Conservation (phyloP, 352 stramenopile species). For the Phytophthora podocarpi region DNA sequence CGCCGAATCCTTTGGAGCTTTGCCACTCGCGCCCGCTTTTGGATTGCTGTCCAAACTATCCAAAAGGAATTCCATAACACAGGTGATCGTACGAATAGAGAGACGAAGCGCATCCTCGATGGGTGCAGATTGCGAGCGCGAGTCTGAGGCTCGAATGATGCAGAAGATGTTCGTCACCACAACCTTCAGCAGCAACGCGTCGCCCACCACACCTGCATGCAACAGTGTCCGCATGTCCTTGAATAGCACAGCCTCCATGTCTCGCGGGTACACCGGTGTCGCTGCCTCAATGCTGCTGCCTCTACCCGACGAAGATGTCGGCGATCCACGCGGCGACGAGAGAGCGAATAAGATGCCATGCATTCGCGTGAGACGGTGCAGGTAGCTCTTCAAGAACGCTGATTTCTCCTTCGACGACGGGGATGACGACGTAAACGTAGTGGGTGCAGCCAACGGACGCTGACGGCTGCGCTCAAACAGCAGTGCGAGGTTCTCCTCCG, state of each 20-base stretch:
- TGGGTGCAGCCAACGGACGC: conserved; percentile 52
- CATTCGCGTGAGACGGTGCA: conserved; percentile 85
- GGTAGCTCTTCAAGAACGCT: conserved; percentile 86
- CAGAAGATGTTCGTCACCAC: conserved; percentile 85
- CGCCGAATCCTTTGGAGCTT: conserved; percentile 27
- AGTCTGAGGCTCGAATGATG: conserved; percentile 45
- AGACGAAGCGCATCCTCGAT: conserved; percentile 64
- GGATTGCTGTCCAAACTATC: conserved; percentile 36
- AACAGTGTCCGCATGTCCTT: conserved; percentile 67
- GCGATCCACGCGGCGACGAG: conserved; percentile 34
- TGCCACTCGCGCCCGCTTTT: conserved; percentile 15
- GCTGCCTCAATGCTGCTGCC: conserved; percentile 6
- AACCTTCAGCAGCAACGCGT: conserved; percentile 80
- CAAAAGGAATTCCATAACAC: conserved; percentile 59
- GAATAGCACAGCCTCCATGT: conserved; percentile 72
- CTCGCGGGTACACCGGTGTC: conserved; percentile 51
- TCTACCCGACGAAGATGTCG: conserved; percentile 15
- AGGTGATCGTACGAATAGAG: conserved; percentile 44
- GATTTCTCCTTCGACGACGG: conserved; percentile 76
- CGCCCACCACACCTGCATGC: conserved; percentile 62
- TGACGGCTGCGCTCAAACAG: conserved; percentile 91
- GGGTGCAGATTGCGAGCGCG: conserved; percentile 17
- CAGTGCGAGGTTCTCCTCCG: conserved; percentile 88
- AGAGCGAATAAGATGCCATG: conserved; percentile 86
- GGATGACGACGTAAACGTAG: conserved; percentile 43